Evolutionary conservation across 805 yeast genomes (phyloP).

Genomic region (Kregervanrija pseudodelftensis): DNA sequence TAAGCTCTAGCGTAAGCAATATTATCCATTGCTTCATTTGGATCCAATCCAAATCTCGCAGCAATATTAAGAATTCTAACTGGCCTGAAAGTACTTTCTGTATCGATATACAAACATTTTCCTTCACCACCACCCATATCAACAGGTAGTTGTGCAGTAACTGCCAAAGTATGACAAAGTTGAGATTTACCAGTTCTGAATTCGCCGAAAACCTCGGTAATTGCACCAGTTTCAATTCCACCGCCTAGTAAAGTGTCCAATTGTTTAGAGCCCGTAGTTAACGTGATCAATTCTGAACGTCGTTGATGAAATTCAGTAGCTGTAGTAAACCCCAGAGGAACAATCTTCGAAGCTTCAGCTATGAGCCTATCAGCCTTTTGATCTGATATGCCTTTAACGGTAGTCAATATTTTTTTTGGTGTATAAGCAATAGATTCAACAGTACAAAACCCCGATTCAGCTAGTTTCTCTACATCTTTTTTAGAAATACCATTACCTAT

Average conservation of each 20-base stretch:
- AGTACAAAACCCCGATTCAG: conserved; percentile 80
- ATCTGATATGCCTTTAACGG: conserved; percentile 89
- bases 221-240: conserved; percentile 94
- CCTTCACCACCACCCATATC: conserved; percentile 99
- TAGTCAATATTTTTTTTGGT: conserved; percentile 69
- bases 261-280: conserved; percentile 94
- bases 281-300: conserved; percentile 81
- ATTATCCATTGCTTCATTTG: conserved; percentile 90
- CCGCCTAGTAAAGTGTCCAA: conserved; percentile 92
- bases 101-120: conserved; percentile 89
- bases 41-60: conserved; percentile 82
- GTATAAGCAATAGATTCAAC: conserved; percentile 92
- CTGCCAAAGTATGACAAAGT: conserved; percentile 92
- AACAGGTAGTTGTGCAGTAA: conserved; percentile 91
- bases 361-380: conserved; percentile 86
- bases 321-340: conserved; percentile 95
- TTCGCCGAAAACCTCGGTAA: conserved; percentile 95
- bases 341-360: conserved; percentile 75
- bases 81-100: conserved; percentile 96
- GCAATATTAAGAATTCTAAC: conserved; percentile 85
- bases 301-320: conserved; percentile 91
- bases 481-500: conserved; percentile 81
- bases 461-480: conserved; percentile 70
- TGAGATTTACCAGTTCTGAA: conserved; percentile 97
- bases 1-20: conserved; percentile 97